Percentiles rank a stretch among this genome's conserved stretches.
These are phyloP conservation scores for Fusarium penzigii DNA, from an alignment of 2,329 filamentous ascomycete genomes.

Conservation along the genomic window DNA sequence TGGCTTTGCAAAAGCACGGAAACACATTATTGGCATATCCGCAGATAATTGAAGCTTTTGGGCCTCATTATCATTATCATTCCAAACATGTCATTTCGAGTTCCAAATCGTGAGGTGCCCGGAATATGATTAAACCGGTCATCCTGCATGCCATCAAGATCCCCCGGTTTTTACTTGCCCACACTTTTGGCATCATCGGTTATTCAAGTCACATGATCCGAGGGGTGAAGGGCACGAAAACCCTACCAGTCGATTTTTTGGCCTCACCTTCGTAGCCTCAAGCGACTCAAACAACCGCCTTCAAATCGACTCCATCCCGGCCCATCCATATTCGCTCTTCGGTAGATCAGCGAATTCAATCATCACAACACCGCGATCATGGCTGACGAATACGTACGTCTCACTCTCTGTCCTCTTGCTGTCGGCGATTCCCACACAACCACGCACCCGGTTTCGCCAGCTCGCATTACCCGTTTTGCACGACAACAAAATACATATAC, in stretches of 20 bases:
- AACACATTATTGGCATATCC: too few species aligned
- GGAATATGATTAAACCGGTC: neutral
- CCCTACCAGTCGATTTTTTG: constrained; percentile 41
- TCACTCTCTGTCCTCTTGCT: constrained; percentile 26
- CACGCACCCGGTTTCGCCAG: constrained; percentile 3
- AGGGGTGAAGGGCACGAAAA: constrained; percentile 42
- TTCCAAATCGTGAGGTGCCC: neutral
- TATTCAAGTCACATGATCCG: constrained; percentile 33
- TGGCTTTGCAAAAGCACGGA: too few species aligned
- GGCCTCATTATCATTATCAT: too few species aligned
- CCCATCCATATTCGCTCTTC: constrained; percentile 44
- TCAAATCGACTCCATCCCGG: constrained; percentile 39
- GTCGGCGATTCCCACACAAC: constrained; percentile 31
- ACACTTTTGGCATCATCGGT: neutral
- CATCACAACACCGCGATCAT: constrained; percentile 59
- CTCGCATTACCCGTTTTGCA: constrained; percentile 4
- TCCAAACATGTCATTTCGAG: too few species aligned
- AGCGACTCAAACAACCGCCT: constrained; percentile 29
- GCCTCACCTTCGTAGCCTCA: constrained; percentile 30
- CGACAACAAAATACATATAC: neutral
- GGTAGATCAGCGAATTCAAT: constrained; percentile 47
- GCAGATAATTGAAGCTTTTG: too few species aligned
- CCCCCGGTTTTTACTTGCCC: constrained; percentile 4
- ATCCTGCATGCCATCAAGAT: too few species aligned
- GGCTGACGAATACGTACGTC: constrained; percentile 91